Evolutionary conservation across 78 protist species (phyloP), one percentile per base, ranked within the genome.

Genomic region (Acrasis kona): DNA sequence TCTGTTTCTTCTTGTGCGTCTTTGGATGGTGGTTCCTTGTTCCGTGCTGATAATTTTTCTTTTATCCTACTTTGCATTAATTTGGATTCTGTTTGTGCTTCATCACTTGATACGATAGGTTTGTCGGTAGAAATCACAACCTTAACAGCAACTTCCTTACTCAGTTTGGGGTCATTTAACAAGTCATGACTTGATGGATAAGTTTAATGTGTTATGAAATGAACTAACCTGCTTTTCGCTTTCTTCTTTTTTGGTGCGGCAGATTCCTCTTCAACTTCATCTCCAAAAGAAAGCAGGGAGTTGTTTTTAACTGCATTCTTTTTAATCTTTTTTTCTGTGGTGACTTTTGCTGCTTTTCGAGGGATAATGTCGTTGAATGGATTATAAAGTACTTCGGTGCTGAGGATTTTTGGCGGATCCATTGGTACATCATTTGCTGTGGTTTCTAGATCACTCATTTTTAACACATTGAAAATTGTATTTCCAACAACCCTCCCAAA

Each of bases 321-420:
- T 28, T 81, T 3, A 2, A 39, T 9, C n/a, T n/a, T n/a, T n/a
- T n/a, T n/a, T n/a, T n/a, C n/a, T n/a, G n/a, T n/a, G n/a, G n/a
- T n/a, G n/a, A n/a, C 32, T 7, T 2, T 35, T 10, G 39, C n/a
- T 38, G 76, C 50, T 10, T 27, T 7, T 35, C 42, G 50, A 2
- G 90, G 91, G 12, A 58, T 78, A 5, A 94, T 93, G 79, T 93
- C 97, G 10, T 50, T 80, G 34, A 93, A 94, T 0, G 97, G 97
- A 72, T 92, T 90, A 67, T 27, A 12, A 4, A 94, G 69, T 2
- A 94, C 85, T 34, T 93, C 93, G 8, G 41, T 5, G 3, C 32
- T 28, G 0, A 2, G 7, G 74, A 1, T 6, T 0, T 35, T 35
- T 0, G 95, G 96, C 2, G 98, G 96, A 37, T 72, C 42, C 19